These are phyloP conservation scores for Roridomyces roridus DNA, from an alignment of 768 basidiomycete genomes.

Conservation along the genomic window DNA sequence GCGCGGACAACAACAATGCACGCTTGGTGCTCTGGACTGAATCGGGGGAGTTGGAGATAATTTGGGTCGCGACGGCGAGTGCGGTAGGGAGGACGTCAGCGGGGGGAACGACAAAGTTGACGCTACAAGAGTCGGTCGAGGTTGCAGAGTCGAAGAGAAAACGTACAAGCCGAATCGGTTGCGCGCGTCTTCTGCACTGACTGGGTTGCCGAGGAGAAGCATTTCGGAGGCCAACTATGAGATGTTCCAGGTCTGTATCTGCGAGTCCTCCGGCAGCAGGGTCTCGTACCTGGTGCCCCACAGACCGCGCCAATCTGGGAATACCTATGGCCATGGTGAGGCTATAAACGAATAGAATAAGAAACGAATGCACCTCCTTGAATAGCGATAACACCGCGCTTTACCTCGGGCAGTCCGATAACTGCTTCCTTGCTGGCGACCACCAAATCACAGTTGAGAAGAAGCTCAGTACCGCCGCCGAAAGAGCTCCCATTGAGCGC, in stretches of 20 bases:
- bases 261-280: neutral
- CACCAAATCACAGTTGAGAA: conserved; percentile 82
- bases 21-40: conserved; percentile 78
- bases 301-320: conserved; percentile 66
- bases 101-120: conserved; percentile 72
- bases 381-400: conserved; percentile 74
- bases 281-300: conserved; percentile 74
- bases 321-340: conserved; percentile 51
- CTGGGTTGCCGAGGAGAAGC: conserved; percentile 72
- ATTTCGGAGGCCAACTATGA: conserved; percentile 80
- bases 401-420: conserved; percentile 81
- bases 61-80: conserved; percentile 62
- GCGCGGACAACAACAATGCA: conserved; percentile 50
- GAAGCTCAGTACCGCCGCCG: conserved; percentile 70
- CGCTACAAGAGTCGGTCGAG: conserved; percentile 43
- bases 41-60: conserved; percentile 76
- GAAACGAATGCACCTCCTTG: conserved; percentile 59
- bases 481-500: conserved; percentile 80
- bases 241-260: conserved; percentile 6
- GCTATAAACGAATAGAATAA: neutral
- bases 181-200: conserved; percentile 71
- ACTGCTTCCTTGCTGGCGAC: conserved; percentile 69
- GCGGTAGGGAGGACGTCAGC: conserved; percentile 65
- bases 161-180: conserved; percentile 79
- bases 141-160: conserved; percentile 2